Evolutionary conservation across 768 basidiomycete genomes (phyloP).

Genomic region (Kwoniella mangroviensis): DNA sequence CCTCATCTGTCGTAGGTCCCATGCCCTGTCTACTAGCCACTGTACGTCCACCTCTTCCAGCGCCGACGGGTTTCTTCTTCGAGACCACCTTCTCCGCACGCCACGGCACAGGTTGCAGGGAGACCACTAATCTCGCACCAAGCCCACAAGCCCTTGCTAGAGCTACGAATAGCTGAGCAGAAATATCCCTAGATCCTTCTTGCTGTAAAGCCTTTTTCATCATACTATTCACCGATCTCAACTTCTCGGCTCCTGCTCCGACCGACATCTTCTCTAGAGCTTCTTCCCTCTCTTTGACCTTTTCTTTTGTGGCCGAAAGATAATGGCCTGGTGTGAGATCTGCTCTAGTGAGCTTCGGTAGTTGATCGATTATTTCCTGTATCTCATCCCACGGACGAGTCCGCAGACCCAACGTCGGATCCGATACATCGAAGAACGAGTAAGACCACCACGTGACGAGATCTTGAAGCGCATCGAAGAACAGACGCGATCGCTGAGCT

Average conservation of each 20-base stretch:
- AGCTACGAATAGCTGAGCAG: constrained; percentile 88
- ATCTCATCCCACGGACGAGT: constrained; percentile 79
- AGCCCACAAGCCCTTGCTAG: constrained; percentile 83
- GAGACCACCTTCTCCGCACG: constrained; percentile 61
- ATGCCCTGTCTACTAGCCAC: constrained; percentile 45
- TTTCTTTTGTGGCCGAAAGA: constrained; percentile 32
- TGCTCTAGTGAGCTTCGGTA: constrained; percentile 48
- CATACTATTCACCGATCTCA: constrained; percentile 78
- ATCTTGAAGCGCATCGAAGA: constrained; percentile 76
- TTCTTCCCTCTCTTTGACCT: constrained; percentile 60
- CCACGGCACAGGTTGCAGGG: constrained; percentile 92
- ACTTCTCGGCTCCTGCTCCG: constrained; percentile 66
- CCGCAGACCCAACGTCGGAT: constrained; percentile 61
- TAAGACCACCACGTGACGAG: constrained; percentile 84
- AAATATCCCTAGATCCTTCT: constrained; percentile 79
- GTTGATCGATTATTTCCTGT: constrained; percentile 51
- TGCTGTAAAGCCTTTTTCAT: constrained; percentile 90
- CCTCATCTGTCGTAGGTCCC: constrained; percentile 33
- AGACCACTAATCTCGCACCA: constrained; percentile 83
- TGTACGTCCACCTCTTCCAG: constrained; percentile 37
- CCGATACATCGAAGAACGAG: constrained; percentile 63
- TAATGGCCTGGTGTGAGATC: constrained; percentile 37
- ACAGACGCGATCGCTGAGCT: constrained; percentile 79
- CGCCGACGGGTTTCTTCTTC: constrained; percentile 43
- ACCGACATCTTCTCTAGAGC: constrained; percentile 54